Evolutionary conservation across 2,329 filamentous ascomycete genomes (phyloP), one percentile per base, ranked within the genome.

Genomic region (Ampelomyces quisqualis): DNA sequence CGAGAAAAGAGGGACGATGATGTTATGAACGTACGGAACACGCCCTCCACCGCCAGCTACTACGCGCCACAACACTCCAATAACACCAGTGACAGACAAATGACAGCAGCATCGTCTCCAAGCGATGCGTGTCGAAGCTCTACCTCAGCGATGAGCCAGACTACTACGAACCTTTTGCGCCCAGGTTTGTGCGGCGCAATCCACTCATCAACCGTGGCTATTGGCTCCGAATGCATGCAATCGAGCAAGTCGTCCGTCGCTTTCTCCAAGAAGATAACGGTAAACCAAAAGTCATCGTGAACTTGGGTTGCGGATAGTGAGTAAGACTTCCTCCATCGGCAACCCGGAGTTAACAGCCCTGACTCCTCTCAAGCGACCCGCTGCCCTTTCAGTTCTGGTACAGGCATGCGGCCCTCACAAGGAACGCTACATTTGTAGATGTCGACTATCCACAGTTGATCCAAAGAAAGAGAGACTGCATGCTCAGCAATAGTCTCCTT

Each of bases 151-250:
- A 81, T 47, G 82, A 94, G 58, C 80, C 86, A 19, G 86, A 94
- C 64, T 95, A 88, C 72, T 91, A 93, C 55, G 84, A 86, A 32
- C 85, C 88, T 62, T 96, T 96, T 67, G 88, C 95, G 22, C 84
- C 80, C 53, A 94, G 90, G 65, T 86, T 86, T 53, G 84, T 89
- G 67, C 77, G 89, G 45, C 78, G 90, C 33, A 84, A 88, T n/a
- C 90, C 91, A 1, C 75, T 95, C 36, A 93, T 95, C 60, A 95
- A 95, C 66, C 80, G 90, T 31, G 88, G 89, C 34, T 95, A 95
- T 61, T 89, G 88, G 80, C 72, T 96, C 24, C 82, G 90, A 20
- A 85, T 95, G 74, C 84, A 86, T 62, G 85, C 87, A 11, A 83
- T 96, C 43, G 88, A 94, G 60, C 76, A 84, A 47, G 77, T 83